Conservation (phyloP, 1,284 basidiomycete genomes). For the Ustilago crameri region DNA sequence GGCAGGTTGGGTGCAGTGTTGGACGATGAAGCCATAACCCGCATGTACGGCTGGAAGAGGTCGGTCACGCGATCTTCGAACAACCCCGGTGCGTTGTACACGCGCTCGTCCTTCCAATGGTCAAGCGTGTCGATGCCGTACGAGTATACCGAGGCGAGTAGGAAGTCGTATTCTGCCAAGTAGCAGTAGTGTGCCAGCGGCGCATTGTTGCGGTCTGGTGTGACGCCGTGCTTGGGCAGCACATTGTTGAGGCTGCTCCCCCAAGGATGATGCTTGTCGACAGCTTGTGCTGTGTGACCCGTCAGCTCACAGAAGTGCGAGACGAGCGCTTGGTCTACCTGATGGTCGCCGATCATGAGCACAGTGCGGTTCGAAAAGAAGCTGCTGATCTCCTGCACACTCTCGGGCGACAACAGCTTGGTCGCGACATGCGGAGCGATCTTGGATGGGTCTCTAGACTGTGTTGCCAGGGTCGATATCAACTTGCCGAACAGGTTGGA, state of each 20-base stretch:
- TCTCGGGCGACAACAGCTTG: conserved; percentile 5
- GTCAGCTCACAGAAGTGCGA: conserved; percentile 68
- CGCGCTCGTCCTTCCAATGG: conserved; percentile 63
- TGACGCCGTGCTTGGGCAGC: conserved; percentile 42
- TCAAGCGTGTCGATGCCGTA: conserved; percentile 68
- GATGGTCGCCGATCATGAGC: conserved; percentile 68
- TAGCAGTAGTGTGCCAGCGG: conserved; percentile 69
- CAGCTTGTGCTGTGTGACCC: conserved; percentile 61
- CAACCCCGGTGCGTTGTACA: conserved; percentile 66
- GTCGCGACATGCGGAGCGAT: conserved; percentile 37
- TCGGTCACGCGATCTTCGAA: conserved; percentile 68
- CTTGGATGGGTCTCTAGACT: conserved; percentile 26
- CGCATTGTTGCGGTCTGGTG: conserved; percentile 52
- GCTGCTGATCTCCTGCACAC: conserved; percentile 42
- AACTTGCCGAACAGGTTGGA: conserved; percentile 42
- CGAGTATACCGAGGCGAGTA: conserved; percentile 68
- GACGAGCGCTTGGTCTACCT: conserved; percentile 68
- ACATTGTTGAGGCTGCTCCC: conserved; percentile 52
- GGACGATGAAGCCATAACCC: conserved; percentile 20
- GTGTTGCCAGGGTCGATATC: conserved; percentile 35
- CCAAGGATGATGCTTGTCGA: conserved; percentile 66
- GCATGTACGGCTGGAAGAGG: conserved; percentile 64
- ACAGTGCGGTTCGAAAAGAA: conserved; percentile 68
- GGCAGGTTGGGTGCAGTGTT: conserved; percentile 41
- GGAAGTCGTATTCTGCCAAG: conserved; percentile 67